Evolutionary conservation across 2,329 filamentous ascomycete species (phyloP).

Genomic region (Aotearoamyces nothofagi): DNA sequence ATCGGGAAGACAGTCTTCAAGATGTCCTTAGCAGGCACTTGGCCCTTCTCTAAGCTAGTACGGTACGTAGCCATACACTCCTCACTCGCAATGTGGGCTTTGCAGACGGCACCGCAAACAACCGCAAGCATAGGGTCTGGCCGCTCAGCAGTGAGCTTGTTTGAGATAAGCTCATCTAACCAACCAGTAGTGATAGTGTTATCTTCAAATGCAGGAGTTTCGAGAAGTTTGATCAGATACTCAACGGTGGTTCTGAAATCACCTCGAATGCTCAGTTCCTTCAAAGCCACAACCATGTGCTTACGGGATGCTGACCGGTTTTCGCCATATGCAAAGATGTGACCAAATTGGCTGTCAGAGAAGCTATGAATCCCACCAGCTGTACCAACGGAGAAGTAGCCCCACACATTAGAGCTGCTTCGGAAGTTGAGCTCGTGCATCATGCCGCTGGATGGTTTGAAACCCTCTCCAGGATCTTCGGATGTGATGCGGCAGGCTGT

Average conservation of each 20-base stretch:
- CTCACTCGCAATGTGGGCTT: conserved; percentile 91
- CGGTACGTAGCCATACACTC: conserved; percentile 76
- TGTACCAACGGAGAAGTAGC: conserved; percentile 98
- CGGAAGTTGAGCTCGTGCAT: conserved; percentile 99
- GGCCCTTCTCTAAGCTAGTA: conserved; percentile 83
- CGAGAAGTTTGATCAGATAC: conserved; percentile 95
- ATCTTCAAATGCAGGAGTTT: conserved; percentile 95
- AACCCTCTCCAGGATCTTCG: conserved; percentile 95
- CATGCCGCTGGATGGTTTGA: conserved; percentile 97
- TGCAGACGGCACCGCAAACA: conserved; percentile 85
- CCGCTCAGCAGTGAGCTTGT: conserved; percentile 90
- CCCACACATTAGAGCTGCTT: conserved; percentile 97
- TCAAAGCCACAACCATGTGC: conserved; percentile 97
- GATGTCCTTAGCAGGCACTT: conserved; percentile 91
- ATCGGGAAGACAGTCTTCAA: conserved; percentile 95
- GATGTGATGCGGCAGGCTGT: conserved; percentile 99
- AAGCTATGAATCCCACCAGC: conserved; percentile 97
- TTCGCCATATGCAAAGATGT: conserved; percentile 98
- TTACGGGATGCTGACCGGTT: conserved; percentile 92
- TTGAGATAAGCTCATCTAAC: conserved; percentile 97
- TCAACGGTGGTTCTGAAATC: conserved; percentile 98
- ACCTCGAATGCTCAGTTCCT: conserved; percentile 98
- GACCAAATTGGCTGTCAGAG: conserved; percentile 96
- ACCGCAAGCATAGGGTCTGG: conserved; percentile 91
- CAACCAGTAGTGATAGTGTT: conserved; percentile 99